Percentiles rank a stretch among this genome's conserved stretches.
Evolutionary conservation across 2,329 filamentous ascomycete species (phyloP).

Genomic region (Coniella vitis): DNA sequence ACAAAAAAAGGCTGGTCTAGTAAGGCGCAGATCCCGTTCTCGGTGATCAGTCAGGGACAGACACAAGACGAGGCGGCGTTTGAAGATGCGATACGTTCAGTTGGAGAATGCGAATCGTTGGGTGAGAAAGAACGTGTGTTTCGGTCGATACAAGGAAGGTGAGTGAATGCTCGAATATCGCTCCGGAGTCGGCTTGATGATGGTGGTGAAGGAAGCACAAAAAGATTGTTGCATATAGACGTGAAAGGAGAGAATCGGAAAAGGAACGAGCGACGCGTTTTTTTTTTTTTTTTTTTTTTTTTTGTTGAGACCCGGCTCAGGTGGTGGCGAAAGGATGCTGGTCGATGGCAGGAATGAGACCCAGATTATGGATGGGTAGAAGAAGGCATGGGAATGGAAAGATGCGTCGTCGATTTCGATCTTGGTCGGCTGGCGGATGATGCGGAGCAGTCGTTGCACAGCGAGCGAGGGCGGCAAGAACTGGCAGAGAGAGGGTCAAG

Average conservation of each 20-base stretch:
- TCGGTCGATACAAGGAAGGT: neutral
- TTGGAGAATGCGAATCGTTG: neutral
- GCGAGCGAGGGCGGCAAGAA: slow-evolving; percentile 11
- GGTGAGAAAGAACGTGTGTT: neutral
- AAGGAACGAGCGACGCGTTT: neutral
- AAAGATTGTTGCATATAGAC: neutral
- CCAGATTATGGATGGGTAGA: neutral
- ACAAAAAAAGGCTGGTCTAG: slow-evolving; percentile 5
- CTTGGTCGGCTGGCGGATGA: neutral
- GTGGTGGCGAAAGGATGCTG: neutral
- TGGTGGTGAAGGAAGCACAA: neutral
- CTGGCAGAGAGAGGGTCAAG: neutral
- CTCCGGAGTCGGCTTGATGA: no score
- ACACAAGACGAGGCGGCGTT: slow-evolving; percentile 6
- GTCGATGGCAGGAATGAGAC: neutral
- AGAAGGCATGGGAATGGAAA: slow-evolving; percentile 6
- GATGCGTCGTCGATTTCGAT: slow-evolving; percentile 1
- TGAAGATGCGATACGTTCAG: neutral
- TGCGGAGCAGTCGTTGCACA: neutral
- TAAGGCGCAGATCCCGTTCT: slow-evolving; percentile 10
- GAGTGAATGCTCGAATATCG: no score
- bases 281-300: no score
- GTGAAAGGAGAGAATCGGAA: neutral
- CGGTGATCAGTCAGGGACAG: slow-evolving; percentile 12
- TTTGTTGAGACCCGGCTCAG: slow-evolving; percentile 6